A percentile compares a stretch with the other conserved stretches of the same genome.
phyloP scores from a whole-genome alignment of 768 basidiomycete genomes.

The Pholiota molesta region DNA sequence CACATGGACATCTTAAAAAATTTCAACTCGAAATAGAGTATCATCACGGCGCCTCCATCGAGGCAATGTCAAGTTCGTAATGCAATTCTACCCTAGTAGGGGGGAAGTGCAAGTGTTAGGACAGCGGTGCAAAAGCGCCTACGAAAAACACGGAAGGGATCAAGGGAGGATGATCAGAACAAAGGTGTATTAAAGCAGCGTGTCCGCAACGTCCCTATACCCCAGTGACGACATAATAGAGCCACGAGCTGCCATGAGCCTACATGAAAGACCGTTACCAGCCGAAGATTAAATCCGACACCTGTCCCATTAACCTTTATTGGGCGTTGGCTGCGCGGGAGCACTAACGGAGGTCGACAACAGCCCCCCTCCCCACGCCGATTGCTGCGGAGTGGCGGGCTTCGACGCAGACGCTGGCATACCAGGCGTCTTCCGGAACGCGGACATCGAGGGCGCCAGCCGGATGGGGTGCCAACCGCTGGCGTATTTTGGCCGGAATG shows the following conservation, averaged over 20 bases:
- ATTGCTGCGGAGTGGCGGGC: slow-evolving; percentile 32
- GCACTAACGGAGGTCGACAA: slow-evolving; percentile 21
- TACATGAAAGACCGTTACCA: slow-evolving; percentile 52
- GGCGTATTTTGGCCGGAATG: slow-evolving; percentile 34
- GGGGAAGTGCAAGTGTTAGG: no score
- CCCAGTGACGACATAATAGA: background rate
- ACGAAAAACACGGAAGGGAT: background rate
- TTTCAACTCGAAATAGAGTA: background rate
- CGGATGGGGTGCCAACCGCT: slow-evolving; percentile 71
- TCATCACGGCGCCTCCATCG: no score
- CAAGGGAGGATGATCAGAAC: background rate
- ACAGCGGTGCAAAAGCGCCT: background rate
- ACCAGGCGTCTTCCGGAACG: slow-evolving; percentile 58
- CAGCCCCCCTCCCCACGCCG: slow-evolving; percentile 23
- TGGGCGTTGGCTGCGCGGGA: slow-evolving; percentile 37
- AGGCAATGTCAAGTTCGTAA: no score
- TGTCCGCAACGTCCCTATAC: background rate
- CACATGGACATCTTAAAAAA: background rate
- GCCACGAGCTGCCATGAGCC: background rate
- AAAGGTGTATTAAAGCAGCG: background rate
- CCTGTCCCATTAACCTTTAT: slow-evolving; percentile 71
- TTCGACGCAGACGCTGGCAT: slow-evolving; percentile 25
- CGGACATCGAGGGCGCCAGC: slow-evolving; percentile 72
- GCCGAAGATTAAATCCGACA: slow-evolving; percentile 81
- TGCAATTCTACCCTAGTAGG: no score